Evolutionary conservation across 164 flowering plant genomes (phyloP).

Genomic region (Taxillus chinensis): DNA sequence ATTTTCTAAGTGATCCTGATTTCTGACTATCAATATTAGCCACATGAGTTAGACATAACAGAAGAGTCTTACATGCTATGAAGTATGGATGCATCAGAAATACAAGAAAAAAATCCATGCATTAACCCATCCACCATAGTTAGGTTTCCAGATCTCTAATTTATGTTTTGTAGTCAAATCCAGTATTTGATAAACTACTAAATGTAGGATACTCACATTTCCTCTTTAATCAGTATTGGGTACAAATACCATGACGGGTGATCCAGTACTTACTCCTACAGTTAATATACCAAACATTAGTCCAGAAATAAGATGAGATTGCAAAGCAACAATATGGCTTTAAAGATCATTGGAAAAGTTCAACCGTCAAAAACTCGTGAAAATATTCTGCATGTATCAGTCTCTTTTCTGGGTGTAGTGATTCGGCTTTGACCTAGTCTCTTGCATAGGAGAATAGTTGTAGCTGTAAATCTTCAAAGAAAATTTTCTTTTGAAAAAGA

Average conservation of each 20-base stretch:
- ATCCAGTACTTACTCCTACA: conserved; percentile 91
- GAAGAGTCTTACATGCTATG: not conserved
- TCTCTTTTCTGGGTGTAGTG: conserved; percentile 97
- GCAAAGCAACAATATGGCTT: not conserved
- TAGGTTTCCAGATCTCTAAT: no score
- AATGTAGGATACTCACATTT: conserved; percentile 43
- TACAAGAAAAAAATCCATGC: not conserved
- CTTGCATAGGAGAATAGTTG: conserved; percentile 30
- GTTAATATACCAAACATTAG: conserved; percentile 7
- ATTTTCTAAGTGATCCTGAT: not conserved
- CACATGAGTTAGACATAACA: not conserved
- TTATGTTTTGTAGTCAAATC: not conserved
- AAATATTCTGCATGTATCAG: conserved; percentile 75
- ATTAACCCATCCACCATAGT: no score
- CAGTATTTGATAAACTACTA: not conserved
- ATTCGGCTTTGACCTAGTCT: conserved; percentile 99
- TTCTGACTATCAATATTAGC: not conserved
- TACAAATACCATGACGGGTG: conserved; percentile 73
- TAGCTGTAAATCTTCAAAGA: conserved; percentile 5
- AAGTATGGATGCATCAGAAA: not conserved
- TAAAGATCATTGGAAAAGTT: conserved; percentile 2
- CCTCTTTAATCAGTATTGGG: conserved; percentile 99
- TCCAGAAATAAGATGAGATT: conserved; percentile 6
- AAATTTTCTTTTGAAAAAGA: not conserved
- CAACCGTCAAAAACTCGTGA: conserved; percentile 87